These are phyloP conservation scores for Pezicula rhizophila DNA, from an alignment of 2,329 filamentous ascomycete genomes.

Conservation along the genomic window DNA sequence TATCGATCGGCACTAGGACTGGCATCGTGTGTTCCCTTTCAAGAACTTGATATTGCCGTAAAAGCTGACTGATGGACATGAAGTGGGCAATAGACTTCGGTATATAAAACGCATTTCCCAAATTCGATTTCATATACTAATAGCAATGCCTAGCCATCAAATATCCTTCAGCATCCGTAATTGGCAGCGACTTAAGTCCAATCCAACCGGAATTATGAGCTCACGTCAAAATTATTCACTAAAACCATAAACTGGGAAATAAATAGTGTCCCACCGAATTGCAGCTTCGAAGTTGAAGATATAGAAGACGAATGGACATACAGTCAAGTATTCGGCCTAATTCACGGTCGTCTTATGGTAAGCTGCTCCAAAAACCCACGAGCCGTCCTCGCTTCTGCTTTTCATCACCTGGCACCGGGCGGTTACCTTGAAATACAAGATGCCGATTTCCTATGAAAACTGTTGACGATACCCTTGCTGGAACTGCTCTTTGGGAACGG, in stretches of 20 bases:
- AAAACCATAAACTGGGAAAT: background rate
- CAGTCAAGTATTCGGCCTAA: slow-evolving; percentile 41
- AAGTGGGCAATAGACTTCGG: no score
- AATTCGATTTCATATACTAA: no score
- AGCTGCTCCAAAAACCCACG: slow-evolving; percentile 2
- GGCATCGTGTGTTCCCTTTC: background rate
- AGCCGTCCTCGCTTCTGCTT: slow-evolving; percentile 3
- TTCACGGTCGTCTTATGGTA: slow-evolving; percentile 39
- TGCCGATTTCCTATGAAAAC: background rate
- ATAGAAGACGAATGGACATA: slow-evolving; percentile 40
- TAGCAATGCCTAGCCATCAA: background rate
- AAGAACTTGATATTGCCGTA: no score
- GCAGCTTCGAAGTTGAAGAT: slow-evolving; percentile 44
- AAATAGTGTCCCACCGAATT: slow-evolving; percentile 34
- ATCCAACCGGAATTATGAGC: slow-evolving; percentile 15
- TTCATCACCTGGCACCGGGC: slow-evolving; percentile 11
- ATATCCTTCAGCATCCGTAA: slow-evolving; percentile 17
- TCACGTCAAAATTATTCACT: background rate
- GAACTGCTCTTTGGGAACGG: background rate
- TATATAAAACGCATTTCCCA: no score
- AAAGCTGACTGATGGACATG: no score
- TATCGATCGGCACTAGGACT: slow-evolving; percentile 1
- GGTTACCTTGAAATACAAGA: slow-evolving; percentile 28
- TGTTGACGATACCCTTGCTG: background rate
- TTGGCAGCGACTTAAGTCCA: slow-evolving; percentile 21